Evolutionary conservation across 2,329 filamentous ascomycete species (phyloP).

Genomic region (Arthrobotrys iridis): DNA sequence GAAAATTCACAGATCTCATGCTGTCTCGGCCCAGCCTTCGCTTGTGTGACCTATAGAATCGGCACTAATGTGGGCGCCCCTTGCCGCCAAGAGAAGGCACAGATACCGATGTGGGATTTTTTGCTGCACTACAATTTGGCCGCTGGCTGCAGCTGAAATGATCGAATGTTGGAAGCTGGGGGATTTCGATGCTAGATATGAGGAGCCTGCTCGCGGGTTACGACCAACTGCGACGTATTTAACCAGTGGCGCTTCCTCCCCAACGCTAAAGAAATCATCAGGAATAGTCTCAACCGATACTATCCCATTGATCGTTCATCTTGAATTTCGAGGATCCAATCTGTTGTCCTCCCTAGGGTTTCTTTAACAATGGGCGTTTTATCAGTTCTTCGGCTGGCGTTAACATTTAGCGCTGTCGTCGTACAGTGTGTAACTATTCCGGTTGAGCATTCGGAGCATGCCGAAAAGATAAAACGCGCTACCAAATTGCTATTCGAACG

Average conservation of each 20-base stretch:
- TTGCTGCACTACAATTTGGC: neutral
- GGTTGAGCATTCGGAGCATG: neutral
- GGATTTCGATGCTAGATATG: neutral
- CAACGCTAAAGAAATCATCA: neutral
- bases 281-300: neutral
- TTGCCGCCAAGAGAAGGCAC: constrained; percentile 32
- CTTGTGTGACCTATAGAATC: constrained; percentile 35
- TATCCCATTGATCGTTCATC: neutral
- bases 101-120: neutral
- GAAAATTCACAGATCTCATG: neutral
- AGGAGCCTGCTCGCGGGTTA: neutral
- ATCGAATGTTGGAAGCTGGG: constrained; percentile 7
- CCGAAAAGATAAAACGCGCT: constrained; percentile 19
- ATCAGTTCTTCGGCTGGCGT: constrained; percentile 13
- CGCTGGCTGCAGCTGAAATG: constrained; percentile 14
- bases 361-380: constrained; percentile 27
- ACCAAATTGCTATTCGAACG: constrained; percentile 3
- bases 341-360: neutral
- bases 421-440: constrained; percentile 36
- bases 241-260: neutral
- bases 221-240: neutral
- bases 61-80: neutral
- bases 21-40: neutral
- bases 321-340: neutral
- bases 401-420: constrained; percentile 5